phyloP scores from a whole-genome alignment of 257 asterid species.

The Salvia hispanica region DNA sequence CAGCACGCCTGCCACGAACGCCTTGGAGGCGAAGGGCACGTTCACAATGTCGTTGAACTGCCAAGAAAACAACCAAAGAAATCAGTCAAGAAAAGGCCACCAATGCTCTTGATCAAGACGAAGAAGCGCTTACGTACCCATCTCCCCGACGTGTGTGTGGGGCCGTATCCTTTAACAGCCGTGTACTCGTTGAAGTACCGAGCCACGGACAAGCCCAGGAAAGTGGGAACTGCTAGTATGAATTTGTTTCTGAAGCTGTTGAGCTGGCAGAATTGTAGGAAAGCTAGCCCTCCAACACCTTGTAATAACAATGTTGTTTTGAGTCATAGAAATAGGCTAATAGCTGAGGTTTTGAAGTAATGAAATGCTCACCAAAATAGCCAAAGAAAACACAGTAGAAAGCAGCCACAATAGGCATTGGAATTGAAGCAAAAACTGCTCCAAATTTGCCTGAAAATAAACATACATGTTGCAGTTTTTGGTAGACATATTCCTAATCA shows the following conservation, averaged over 20 bases:
- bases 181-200: constrained; percentile 58
- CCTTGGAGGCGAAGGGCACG: constrained; percentile 83
- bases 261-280: constrained; percentile 65
- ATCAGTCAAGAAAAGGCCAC: neutral
- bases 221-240: constrained; percentile 50
- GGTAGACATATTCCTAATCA: neutral
- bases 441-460: constrained; percentile 66
- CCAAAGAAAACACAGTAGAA: constrained; percentile 58
- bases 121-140: constrained; percentile 41
- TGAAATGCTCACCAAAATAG: constrained; percentile 46
- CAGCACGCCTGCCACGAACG: constrained; percentile 79
- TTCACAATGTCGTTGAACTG: constrained; percentile 92
- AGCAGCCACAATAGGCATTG: constrained; percentile 52
- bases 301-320: neutral
- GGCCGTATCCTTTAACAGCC: constrained; percentile 47
- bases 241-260: constrained; percentile 59
- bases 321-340: neutral
- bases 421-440: constrained; percentile 62
- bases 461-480: too few species aligned
- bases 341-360: too few species aligned
- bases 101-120: neutral
- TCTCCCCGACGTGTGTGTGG: constrained; percentile 52
- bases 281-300: constrained; percentile 53
- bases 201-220: constrained; percentile 52
- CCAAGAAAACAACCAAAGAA: constrained; percentile 9